Conservation (phyloP, 768 basidiomycete genomes). For the Tricholoma matsutake region DNA sequence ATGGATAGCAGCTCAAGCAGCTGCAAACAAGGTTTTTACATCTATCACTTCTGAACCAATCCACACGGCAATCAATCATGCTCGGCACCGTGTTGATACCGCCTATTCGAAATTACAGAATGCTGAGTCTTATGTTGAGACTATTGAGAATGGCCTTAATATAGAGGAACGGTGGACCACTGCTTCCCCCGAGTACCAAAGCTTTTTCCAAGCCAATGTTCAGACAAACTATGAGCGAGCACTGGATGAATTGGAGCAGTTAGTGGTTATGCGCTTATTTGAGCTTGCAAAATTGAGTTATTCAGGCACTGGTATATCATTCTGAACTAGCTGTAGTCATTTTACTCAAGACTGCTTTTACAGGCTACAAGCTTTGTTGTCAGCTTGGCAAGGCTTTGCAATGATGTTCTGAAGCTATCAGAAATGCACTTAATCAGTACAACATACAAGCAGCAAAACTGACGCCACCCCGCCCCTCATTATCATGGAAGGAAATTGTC, state of each 20-base stretch:
- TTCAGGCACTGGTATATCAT: not conserved
- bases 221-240: not conserved
- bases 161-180: slow-evolving; percentile 2
- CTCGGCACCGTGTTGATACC: too few species aligned
- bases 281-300: not conserved
- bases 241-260: not conserved
- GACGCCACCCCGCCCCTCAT: slow-evolving; percentile 2
- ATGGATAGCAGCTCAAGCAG: slow-evolving; percentile 1
- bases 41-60: not conserved
- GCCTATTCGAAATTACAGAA: too few species aligned
- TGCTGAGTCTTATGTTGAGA: too few species aligned
- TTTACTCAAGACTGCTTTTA: not conserved
- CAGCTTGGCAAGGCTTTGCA: slow-evolving; percentile 21
- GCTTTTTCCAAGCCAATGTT: not conserved
- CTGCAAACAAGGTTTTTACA: slow-evolving; percentile 2
- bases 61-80: not conserved
- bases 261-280: not conserved
- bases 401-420: slow-evolving; percentile 4
- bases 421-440: not conserved
- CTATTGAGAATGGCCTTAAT: slow-evolving; percentile 1
- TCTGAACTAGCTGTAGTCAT: too few species aligned
- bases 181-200: not conserved
- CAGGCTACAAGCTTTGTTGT: slow-evolving; percentile 6
- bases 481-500: too few species aligned
- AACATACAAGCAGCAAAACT: slow-evolving; percentile 4